Evolutionary conservation across 2,329 filamentous ascomycete genomes (phyloP), one percentile per base, ranked within the genome.

Genomic region (Teratosphaeriaceae sp.): DNA sequence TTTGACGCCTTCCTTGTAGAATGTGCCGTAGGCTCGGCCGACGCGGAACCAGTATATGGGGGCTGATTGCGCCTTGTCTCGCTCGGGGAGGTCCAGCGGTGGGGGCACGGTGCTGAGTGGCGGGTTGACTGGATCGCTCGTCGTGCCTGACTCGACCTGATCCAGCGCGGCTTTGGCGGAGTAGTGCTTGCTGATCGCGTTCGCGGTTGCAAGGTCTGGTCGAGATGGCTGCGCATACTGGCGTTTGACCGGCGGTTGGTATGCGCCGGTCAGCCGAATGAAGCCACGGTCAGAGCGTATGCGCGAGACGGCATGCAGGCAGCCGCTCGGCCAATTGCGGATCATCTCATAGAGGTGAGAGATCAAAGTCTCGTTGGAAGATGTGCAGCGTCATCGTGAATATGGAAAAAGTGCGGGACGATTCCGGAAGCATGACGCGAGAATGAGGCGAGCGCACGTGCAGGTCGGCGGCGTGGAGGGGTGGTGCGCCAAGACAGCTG

Each of bases 1-100:
- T 59, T 81, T 80, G 23, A 95, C 66, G 15, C 89, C 90, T 1
- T 79, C 75, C 67, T 92, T 94, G 79, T 96, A 97, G 75, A 97
- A 97, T 26, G 66, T 65, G 8, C 84, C 55, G 65, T 94, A 95
- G 40, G 84, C 79, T 61, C 84, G 84, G 49, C 87, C 90, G 21
- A 82, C 67, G 33, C 66, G 61, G 57, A 78, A 76, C 48, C 78
- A 70, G 67, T 85, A 77, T 15, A 65, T 64, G 43, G 76, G 60
- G 16, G 68, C 58, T 21, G 67, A 66, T 22, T 74, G 62, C 6
- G 65, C 57, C 16, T 71, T 58, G 15, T 70, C 61, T 41, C 78
- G 74, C 4, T 64, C 60, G 5, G 86, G 86, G 2, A 86, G 68
- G 33, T 71, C 62, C 48, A 95, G 73, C 0, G 76, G 72, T 0